phyloP scores from a whole-genome alignment of 352 stramenopile species.

The Pythium vanterpoolii region DNA sequence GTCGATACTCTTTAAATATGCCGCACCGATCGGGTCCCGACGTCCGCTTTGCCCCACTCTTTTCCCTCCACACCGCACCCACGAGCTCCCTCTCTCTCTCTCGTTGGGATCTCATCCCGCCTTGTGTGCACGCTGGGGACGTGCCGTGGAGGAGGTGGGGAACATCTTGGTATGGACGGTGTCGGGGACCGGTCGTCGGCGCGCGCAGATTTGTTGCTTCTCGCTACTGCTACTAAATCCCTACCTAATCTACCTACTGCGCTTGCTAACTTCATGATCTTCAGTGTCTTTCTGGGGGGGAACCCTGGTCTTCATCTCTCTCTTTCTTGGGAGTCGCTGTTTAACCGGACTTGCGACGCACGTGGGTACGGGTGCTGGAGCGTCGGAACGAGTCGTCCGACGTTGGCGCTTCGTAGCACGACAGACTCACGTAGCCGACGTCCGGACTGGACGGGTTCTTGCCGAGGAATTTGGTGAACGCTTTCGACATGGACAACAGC shows the following conservation, averaged over 20 bases:
- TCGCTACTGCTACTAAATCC: conserved; percentile 20
- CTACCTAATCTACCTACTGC: conserved; percentile 28
- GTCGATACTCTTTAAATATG: conserved; percentile 14
- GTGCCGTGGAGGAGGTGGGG: background rate
- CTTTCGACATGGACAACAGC: conserved; percentile 32
- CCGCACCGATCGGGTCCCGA: background rate
- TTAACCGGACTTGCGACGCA: conserved; percentile 20
- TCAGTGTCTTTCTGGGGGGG: conserved; percentile 6
- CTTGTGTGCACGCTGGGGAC: conserved; percentile 4
- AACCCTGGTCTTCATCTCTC: background rate
- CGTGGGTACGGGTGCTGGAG: conserved; percentile 7
- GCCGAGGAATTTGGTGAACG: conserved; percentile 61
- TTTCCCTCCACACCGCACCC: too few relatives aligned
- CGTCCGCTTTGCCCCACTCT: background rate
- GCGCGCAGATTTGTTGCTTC: conserved; percentile 23
- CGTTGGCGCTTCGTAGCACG: conserved; percentile 59
- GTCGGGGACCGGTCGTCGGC: background rate
- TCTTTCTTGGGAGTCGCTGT: background rate
- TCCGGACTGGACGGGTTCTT: conserved; percentile 68
- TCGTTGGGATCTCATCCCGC: conserved; percentile 10
- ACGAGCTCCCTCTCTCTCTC: background rate
- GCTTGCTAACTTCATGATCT: conserved; percentile 20
- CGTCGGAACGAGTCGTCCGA: conserved; percentile 31
- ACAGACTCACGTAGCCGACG: conserved; percentile 67
- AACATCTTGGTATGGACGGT: background rate